Evolutionary conservation across 1,139 yeast species (phyloP), one percentile per base, ranked within the genome.

Genomic region (Trichomonascaceae sp.): DNA sequence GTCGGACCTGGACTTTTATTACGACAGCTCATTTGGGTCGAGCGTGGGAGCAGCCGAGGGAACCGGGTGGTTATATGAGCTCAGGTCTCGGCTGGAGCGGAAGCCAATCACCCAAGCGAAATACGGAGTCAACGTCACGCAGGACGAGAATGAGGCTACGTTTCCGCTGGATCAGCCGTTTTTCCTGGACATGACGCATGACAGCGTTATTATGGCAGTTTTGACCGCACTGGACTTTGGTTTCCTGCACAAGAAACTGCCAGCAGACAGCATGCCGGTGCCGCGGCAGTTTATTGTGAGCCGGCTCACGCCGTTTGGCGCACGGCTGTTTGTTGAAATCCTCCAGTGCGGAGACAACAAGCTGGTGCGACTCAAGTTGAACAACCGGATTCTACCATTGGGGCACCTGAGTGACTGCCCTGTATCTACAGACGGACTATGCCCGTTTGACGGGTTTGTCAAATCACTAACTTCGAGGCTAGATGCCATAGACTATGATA

Each of bases 141-240:
- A 57, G 6, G 56, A 56, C 26, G 33, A 40, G 29, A 37, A 40
- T 35, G 41, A 46, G 4, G 48, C 38, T 9, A 46, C 51, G 4
- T 60, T 64, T 50, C 68, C 69, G 6, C 39, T 56, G 5, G 57
- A 57, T 39, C 68, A 63, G 46, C 55, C 57, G 11, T 48, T 64
- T 36, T 63, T 63, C 41, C 45, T 62, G 32, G 68, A 63, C 42
- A 59, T 63, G 57, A 55, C 65, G 5, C 68, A 63, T 40, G 68
- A 63, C 42, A 50, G 61, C 18, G 54, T 56, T 26, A 54, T 63
- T 29, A 48, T 56, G 26, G 46, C 62, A 5, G 62, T 63, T 6
- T 43, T 64, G 31, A 48, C 65, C 1, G 64, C 66, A 1, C 36
- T 62, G 32, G 60, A 59, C n/a, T 48, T 62, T 30, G 55, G 56